Evolutionary conservation across 2,329 filamentous ascomycete species (phyloP).

Genomic region (Talaromyces sp.): DNA sequence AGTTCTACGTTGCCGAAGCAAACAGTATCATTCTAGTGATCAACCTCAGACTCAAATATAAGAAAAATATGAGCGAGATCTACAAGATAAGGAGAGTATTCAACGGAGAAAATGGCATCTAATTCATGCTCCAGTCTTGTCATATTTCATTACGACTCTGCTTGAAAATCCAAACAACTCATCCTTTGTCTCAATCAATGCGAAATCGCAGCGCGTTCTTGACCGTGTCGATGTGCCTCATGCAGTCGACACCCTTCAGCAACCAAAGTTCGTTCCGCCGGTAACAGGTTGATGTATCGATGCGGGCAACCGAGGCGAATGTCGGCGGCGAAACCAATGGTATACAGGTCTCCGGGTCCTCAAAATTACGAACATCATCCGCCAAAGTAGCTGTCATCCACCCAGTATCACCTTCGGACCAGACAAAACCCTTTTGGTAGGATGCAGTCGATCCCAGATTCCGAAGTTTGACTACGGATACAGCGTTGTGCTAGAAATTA

Average conservation of each 20-base stretch:
- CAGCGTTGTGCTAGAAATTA: neutral
- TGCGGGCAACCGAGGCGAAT: neutral
- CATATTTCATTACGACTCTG: neutral
- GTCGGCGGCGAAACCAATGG: constrained; percentile 2
- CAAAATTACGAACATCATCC: neutral
- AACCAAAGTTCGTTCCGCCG: neutral
- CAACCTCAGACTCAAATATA: neutral
- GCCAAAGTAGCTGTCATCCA: neutral
- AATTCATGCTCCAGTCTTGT: neutral
- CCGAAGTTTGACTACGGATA: neutral
- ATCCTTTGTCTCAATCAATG: neutral
- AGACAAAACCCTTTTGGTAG: neutral
- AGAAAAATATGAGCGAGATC: neutral
- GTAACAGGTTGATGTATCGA: neutral
- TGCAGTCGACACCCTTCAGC: neutral
- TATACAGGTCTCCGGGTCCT: neutral
- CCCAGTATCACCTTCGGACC: neutral
- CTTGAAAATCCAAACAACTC: neutral
- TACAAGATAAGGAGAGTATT: neutral
- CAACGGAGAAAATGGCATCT: neutral
- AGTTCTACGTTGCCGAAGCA: constrained; percentile 1
- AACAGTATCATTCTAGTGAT: neutral
- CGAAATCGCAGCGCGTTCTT: neutral
- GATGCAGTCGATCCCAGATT: neutral
- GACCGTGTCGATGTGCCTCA: neutral